Evolutionary conservation across 2,329 filamentous ascomycete species (phyloP).

Genomic region (Thelonectria blattea): DNA sequence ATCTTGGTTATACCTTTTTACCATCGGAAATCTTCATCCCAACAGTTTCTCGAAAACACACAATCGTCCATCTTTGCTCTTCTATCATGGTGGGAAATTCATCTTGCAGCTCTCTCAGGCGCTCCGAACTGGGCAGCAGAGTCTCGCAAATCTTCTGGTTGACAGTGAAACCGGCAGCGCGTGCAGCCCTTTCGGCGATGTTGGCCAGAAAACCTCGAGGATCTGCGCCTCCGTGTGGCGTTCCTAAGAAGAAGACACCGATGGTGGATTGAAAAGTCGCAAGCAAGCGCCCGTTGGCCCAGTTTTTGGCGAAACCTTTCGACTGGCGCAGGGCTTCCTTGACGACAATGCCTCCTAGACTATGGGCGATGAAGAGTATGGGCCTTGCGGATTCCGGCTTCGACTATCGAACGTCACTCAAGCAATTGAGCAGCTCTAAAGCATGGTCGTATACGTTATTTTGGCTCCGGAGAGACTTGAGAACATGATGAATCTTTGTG

Average conservation of each 20-base stretch:
- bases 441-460: constrained; percentile 39
- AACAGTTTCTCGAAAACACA: constrained; percentile 45
- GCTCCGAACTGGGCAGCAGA: not conserved
- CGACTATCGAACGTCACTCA: constrained; percentile 42
- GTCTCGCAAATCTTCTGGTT: not conserved
- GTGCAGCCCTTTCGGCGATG: constrained; percentile 23
- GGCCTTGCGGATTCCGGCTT: constrained; percentile 35
- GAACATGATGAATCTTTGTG: constrained; percentile 31
- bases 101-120: not conserved
- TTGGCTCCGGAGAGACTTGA: constrained; percentile 33
- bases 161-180: not conserved
- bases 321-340: constrained; percentile 37
- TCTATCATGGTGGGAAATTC: not conserved
- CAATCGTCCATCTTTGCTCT: constrained; percentile 38
- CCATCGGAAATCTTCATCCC: not conserved
- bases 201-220: constrained; percentile 36
- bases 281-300: not conserved
- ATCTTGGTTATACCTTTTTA: not conserved
- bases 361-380: constrained; percentile 42
- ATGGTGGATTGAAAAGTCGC: constrained; percentile 34
- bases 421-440: constrained; percentile 28
- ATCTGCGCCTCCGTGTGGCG: constrained; percentile 41
- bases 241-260: constrained; percentile 43
- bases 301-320: not conserved
- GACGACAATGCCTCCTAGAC: constrained; percentile 43